Base-by-base conservation (phyloP, 805 yeast species). In the Yarrowia alimentaria region DNA sequence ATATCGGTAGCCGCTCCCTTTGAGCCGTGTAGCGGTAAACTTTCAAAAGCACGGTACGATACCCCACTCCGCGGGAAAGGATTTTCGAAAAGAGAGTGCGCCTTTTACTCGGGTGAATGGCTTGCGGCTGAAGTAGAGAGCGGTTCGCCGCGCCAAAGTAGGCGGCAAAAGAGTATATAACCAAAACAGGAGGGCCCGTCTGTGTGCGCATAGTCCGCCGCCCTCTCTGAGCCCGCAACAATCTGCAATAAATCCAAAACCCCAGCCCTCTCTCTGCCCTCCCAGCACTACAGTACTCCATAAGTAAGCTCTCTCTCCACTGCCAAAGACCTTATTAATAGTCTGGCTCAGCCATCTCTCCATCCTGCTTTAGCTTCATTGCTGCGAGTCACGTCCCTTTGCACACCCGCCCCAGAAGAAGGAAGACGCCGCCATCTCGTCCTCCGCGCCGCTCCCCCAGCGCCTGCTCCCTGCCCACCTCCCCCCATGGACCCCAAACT, bases 401-500 rank as follows among this genome's bases (percentile, higher is more conserved):
- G 6, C 24, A 21, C n/a, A n/a, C n/a, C n/a, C n/a, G n/a, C n/a
- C n/a, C n/a, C n/a, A n/a, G n/a, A n/a, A n/a, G n/a, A n/a, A n/a
- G n/a, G n/a, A n/a, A n/a, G n/a, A n/a, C n/a, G n/a, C n/a, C n/a
- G n/a, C 9, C 24, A 21, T 21, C 24, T 21, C 9, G 8, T 9
- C 24, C 24, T 21, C 24, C n/a, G n/a, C n/a, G n/a, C 24, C 24
- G 9, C 9, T 21, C 9, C 6, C 24, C 24, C 24, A 21, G 9
- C 24, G 24, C 24, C 14, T 26, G 28, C 9, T 26, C 6, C 11
- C 29, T n/a, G 12, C 29, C 14, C 14, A n/a, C 12, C 12, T 5
- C 29, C 12, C 45, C 45, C 25, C 30, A 89, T 89, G 98, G 98
- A 90, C 64, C 98, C 98, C 17, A 84, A 91, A 4, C 79, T 83